phyloP scores from a whole-genome alignment of 2,329 filamentous ascomycete genomes.

The Tolypocladium amazonense region DNA sequence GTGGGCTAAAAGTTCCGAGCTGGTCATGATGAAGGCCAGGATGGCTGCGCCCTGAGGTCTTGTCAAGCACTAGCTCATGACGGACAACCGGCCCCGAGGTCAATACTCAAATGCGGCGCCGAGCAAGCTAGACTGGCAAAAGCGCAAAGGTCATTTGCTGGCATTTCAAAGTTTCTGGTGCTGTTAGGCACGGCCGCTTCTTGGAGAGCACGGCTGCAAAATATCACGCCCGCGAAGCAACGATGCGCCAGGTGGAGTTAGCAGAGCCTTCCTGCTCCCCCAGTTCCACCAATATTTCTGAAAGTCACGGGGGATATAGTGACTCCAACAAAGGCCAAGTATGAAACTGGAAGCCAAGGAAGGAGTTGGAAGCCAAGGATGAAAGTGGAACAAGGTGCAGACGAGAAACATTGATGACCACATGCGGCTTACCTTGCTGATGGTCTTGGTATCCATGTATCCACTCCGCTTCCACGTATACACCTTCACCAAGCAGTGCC shows the following conservation, averaged over 20 bases:
- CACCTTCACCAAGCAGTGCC: neutral
- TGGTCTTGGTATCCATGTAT: neutral
- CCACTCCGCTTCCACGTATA: neutral
- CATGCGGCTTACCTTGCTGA: neutral
- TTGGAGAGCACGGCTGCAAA: neutral
- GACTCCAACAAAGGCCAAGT: neutral
- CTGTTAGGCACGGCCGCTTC: neutral
- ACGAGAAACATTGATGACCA: neutral
- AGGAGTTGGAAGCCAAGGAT: neutral
- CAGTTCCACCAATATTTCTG: neutral
- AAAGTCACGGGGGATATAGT: neutral
- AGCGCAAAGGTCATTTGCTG: neutral
- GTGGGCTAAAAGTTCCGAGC: constrained; percentile 51
- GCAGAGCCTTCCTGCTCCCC: neutral
- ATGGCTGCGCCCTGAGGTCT: constrained; percentile 33
- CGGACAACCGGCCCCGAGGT: neutral
- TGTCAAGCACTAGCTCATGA: neutral
- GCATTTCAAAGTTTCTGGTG: too few species aligned
- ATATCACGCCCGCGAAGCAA: neutral
- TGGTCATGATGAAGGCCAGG: constrained; percentile 45
- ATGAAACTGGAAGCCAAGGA: neutral
- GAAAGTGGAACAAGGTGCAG: neutral
- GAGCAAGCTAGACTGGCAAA: neutral
- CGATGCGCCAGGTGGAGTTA: neutral
- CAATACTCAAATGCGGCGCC: neutral